Conservation (phyloP, 2,329 filamentous ascomycete genomes). For the Mycosphaerella arachidis region DNA sequence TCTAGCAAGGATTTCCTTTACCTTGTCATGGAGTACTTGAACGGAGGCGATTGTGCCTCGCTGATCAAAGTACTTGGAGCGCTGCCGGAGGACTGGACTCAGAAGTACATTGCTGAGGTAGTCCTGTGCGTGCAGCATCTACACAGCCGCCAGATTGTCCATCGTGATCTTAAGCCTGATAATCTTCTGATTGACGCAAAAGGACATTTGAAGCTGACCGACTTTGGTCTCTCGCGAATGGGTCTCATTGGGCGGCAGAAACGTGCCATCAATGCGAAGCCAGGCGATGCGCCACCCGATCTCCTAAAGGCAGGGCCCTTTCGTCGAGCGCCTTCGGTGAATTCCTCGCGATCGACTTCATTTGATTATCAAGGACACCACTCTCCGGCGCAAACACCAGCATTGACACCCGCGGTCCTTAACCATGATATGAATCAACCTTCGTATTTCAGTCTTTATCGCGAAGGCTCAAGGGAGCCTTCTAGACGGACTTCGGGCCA, state of each 20-base stretch:
- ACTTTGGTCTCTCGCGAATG: constrained; percentile 96
- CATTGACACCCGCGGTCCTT: constrained; percentile 73
- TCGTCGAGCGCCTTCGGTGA: constrained; percentile 74
- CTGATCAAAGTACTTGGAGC: constrained; percentile 91
- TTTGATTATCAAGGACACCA: constrained; percentile 75
- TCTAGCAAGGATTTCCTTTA: constrained; percentile 99
- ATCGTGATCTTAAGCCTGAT: constrained; percentile 94
- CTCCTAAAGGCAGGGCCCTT: constrained; percentile 90
- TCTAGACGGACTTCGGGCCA: constrained; percentile 71
- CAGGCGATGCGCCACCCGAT: constrained; percentile 82
- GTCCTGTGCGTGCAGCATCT: constrained; percentile 95
- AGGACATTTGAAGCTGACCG: constrained; percentile 92
- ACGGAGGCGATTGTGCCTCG: constrained; percentile 93
- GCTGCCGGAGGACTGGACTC: constrained; percentile 93
- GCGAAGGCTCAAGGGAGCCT: constrained; percentile 52
- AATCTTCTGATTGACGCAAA: constrained; percentile 96
- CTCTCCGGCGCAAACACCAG: constrained; percentile 79
- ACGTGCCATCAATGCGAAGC: constrained; percentile 73
- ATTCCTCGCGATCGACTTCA: constrained; percentile 87
- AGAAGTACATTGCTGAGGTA: constrained; percentile 95
- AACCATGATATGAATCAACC: constrained; percentile 68
- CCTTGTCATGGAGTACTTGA: constrained; percentile 98
- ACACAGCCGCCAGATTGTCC: constrained; percentile 89
- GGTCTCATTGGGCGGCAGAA: constrained; percentile 95
- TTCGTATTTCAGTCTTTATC: constrained; percentile 82